A percentile compares a stretch with the other conserved stretches of the same genome.
These are phyloP conservation scores for Xanthoconium stramineum DNA, from an alignment of 768 basidiomycete genomes.

Conservation along the genomic window DNA sequence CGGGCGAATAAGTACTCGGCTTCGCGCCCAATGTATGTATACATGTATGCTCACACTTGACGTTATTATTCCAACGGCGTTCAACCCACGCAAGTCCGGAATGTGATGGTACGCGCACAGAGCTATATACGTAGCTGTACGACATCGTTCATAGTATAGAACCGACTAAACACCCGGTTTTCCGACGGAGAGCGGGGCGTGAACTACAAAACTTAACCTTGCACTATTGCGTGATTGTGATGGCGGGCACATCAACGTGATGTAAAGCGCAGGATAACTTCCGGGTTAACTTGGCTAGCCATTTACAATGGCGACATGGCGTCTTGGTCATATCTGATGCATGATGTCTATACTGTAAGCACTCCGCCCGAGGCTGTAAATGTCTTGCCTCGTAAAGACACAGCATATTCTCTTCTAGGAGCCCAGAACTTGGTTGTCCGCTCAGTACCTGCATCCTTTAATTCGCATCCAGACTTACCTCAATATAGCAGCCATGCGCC, in stretches of 20 bases:
- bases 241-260: constrained; percentile 20
- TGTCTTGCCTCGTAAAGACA: constrained; percentile 32
- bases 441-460: constrained; percentile 5
- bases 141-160: constrained; percentile 58
- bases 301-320: constrained; percentile 68
- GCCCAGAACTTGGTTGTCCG: not conserved
- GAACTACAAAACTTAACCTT: constrained; percentile 55
- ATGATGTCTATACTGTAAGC: not conserved
- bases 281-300: constrained; percentile 41
- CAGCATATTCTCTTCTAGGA: constrained; percentile 8
- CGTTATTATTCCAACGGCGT: no score
- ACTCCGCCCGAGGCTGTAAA: constrained; percentile 37
- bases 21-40: constrained; percentile 58
- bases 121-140: constrained; percentile 56
- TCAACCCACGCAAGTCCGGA: not conserved
- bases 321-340: constrained; percentile 65
- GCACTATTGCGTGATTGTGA: constrained; percentile 48
- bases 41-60: no score
- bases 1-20: constrained; percentile 66
- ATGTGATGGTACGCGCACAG: constrained; percentile 56
- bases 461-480: constrained; percentile 1
- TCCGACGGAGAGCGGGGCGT: constrained; percentile 32
- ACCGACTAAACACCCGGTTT: constrained; percentile 64
- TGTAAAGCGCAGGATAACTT: not conserved
- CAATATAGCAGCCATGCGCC: constrained; percentile 4